Evolutionary conservation across 768 basidiomycete genomes (phyloP).

Genomic region (Tremella mesenterica): DNA sequence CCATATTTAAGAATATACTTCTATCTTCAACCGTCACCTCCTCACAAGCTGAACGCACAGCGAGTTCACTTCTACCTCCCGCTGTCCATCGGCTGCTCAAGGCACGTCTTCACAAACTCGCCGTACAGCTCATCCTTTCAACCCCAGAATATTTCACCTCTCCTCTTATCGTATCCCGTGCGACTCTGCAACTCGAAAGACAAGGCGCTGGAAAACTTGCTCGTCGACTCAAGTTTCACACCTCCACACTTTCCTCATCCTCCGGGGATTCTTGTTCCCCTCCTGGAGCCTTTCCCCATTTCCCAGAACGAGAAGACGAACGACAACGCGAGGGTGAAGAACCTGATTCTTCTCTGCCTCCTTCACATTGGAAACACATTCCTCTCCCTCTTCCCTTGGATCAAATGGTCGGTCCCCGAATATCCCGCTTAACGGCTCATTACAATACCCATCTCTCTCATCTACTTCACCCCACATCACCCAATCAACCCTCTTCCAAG

Average conservation of each 20-base stretch:
- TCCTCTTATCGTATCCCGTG: conserved; percentile 6
- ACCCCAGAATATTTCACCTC: conserved; percentile 22
- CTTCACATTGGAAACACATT: not conserved
- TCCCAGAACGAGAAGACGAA: not conserved
- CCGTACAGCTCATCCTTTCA: conserved; percentile 22
- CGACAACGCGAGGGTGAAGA: too few relatives aligned
- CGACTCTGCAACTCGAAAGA: conserved; percentile 11
- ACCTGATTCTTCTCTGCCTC: not conserved
- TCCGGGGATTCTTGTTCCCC: not conserved
- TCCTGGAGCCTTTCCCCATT: not conserved
- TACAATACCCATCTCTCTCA: conserved; percentile 15
- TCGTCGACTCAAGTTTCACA: conserved; percentile 10
- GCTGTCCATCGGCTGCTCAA: conserved; percentile 17
- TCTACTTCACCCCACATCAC: conserved; percentile 41
- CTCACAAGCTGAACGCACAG: not conserved
- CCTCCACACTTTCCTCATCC: too few relatives aligned
- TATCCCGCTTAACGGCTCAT: conserved; percentile 9
- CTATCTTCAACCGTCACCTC: not conserved
- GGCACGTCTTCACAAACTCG: conserved; percentile 18
- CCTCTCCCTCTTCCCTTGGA: too few relatives aligned
- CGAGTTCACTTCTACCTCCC: conserved; percentile 7
- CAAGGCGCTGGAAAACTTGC: conserved; percentile 28
- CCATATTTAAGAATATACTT: not conserved
- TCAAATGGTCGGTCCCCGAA: too few relatives aligned
- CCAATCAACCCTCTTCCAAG: conserved; percentile 44